phyloP scores from a whole-genome alignment of 2,329 filamentous ascomycete genomes.

The Blastomyces emzantsi region DNA sequence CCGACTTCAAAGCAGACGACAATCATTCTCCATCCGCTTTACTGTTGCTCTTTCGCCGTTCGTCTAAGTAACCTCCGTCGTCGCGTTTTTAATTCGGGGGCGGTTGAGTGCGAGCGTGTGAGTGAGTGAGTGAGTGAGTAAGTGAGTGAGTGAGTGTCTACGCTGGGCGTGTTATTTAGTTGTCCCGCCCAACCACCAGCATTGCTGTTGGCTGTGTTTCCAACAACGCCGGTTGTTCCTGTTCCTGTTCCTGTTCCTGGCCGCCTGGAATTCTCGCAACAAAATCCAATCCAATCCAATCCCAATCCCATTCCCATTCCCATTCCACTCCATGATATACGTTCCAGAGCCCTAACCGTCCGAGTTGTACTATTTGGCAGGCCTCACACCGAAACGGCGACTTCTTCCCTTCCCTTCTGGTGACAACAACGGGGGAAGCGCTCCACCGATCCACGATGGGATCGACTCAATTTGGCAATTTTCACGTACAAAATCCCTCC shows the following conservation, averaged over 20 bases:
- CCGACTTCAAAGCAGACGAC: not conserved
- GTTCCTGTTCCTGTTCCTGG: not conserved
- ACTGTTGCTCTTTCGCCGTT: not conserved
- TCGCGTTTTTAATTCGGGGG: not conserved
- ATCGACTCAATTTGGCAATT: conserved; percentile 50
- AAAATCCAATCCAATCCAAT: not conserved
- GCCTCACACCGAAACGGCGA: not conserved
- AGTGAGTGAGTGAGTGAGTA: not conserved
- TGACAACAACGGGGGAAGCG: not conserved
- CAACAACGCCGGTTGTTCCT: no score
- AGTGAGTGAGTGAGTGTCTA: not conserved
- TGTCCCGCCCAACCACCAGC: not conserved
- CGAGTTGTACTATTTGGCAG: not conserved
- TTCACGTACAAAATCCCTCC: conserved; percentile 39
- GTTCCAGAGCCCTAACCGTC: not conserved
- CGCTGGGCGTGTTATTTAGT: not conserved
- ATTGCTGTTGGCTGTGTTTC: not conserved
- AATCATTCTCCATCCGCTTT: not conserved
- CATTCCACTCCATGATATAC: not conserved
- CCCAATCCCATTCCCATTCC: no score
- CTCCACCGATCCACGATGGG: conserved; percentile 33
- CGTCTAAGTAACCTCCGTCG: not conserved
- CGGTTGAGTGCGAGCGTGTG: not conserved
- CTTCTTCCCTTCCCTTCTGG: not conserved
- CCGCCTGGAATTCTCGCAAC: not conserved